Base-by-base conservation (phyloP, 1,139 yeast genomes). In the Entelexis paramagnoliae region DNA sequence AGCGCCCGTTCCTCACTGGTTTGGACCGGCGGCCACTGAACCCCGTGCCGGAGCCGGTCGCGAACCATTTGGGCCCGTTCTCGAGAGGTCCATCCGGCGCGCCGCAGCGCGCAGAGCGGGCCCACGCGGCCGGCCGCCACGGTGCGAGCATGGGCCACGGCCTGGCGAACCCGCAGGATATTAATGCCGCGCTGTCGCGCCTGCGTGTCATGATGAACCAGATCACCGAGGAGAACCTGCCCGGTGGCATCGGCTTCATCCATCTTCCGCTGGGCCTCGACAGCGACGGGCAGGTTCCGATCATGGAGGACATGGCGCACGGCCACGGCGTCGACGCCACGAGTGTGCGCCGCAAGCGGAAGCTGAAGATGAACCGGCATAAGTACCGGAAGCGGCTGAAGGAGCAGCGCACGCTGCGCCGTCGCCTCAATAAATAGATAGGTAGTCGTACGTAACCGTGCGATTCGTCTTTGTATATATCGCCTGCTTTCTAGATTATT, bases 311-410 rank as follows among this genome's bases (percentile, higher is more conserved):
- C 13, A 44, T 48, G 24, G 38, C 42, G 14, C 52, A 48, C n/a
- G 51, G 32, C 38, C 49, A 50, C n/a, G 51, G 20, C 34, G 46
- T 52, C 45, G 55, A 53, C 19, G 60, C 67, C 45, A 70, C 74
- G 24, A 63, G 70, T 47, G 75, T 72, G 52, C 67, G 67, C 60
- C 66, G 76, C 53, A 72, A 72, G 65, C 65, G 75, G 54, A 65
- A 70, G 60, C 65, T 71, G 53, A 72, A 72, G 65, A 72, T 72
- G 75, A 72, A 72, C 67, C 64, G 72, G 56, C 76, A 72, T 61
- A 72, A 72, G 63, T 69, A 68, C 62, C 66, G 68, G 59, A 72
- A 72, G 71, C 66, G 76, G 55, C 66, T 72, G 61, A 71, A 68
- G 67, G 68, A 65, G 54, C 73, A 71, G 61, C 64, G 72, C 35